These are phyloP conservation scores for Aspergillus sp. DNA, from an alignment of 2,329 filamentous ascomycete genomes.

Conservation along the genomic window DNA sequence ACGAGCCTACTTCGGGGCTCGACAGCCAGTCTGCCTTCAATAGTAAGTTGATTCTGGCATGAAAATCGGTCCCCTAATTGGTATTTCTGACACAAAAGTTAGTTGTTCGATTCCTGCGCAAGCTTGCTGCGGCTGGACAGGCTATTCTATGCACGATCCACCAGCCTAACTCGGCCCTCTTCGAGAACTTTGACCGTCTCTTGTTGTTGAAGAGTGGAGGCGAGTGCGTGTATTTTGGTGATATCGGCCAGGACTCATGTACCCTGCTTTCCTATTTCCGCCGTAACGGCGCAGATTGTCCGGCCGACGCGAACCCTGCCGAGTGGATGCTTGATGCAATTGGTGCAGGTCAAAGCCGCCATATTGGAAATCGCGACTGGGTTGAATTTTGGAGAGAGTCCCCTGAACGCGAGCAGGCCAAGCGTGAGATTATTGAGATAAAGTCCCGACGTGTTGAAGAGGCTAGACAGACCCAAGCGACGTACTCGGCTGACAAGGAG, in stretches of 20 bases:
- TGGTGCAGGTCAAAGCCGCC: conserved; percentile 70
- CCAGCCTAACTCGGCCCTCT: conserved; percentile 57
- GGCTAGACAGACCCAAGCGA: conserved; percentile 38
- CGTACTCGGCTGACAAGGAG: conserved; percentile 62
- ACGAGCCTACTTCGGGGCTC: conserved; percentile 60
- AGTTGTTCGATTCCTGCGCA: conserved; percentile 57
- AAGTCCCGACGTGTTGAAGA: conserved; percentile 60
- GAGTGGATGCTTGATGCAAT: conserved; percentile 60
- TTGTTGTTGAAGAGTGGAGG: conserved; percentile 56
- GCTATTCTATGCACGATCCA: conserved; percentile 63
- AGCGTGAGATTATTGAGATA: conserved; percentile 65
- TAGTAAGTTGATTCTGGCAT: conserved; percentile 24
- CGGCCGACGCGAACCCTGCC: conserved; percentile 52
- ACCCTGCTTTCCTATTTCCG: conserved; percentile 53
- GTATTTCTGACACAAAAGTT: background rate
- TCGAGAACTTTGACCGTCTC: conserved; percentile 58
- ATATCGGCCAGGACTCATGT: conserved; percentile 2
- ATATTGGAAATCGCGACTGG: conserved; percentile 75
- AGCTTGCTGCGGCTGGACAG: conserved; percentile 59
- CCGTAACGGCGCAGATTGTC: conserved; percentile 52
- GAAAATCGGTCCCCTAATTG: no score
- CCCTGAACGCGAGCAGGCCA: conserved; percentile 66
- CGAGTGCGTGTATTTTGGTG: conserved; percentile 44
- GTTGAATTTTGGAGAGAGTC: conserved; percentile 75
- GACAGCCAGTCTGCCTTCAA: conserved; percentile 60